Evolutionary conservation across 2,329 filamentous ascomycete genomes (phyloP).

Genomic region (Alternaria sp.): DNA sequence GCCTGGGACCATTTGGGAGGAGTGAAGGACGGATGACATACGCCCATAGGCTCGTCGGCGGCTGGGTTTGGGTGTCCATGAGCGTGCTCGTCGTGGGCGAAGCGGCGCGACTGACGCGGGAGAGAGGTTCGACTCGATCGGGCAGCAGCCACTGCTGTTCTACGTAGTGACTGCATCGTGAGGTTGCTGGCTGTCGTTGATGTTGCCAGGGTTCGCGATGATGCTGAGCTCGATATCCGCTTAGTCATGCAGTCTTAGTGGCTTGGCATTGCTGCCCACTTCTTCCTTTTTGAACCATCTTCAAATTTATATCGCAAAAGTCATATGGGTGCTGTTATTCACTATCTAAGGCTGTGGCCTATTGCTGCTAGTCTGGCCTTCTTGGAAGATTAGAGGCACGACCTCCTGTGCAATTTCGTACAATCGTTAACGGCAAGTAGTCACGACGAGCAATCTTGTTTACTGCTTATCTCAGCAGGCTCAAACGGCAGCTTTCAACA

Average conservation of each 20-base stretch:
- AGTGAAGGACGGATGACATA: conserved; percentile 51
- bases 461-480: too few relatives aligned
- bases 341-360: too few relatives aligned
- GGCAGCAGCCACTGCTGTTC: conserved; percentile 55
- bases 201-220: conserved; percentile 33
- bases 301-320: background rate
- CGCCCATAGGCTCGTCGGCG: conserved; percentile 61
- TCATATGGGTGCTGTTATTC: background rate
- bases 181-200: conserved; percentile 34
- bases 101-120: conserved; percentile 54
- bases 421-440: too few relatives aligned
- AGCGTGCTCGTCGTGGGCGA: conserved; percentile 50
- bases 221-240: conserved; percentile 38
- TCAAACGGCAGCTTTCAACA: too few relatives aligned
- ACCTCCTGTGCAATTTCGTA: too few relatives aligned
- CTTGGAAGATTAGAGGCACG: too few relatives aligned
- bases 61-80: conserved; percentile 50
- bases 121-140: conserved; percentile 49
- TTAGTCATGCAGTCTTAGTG: conserved; percentile 24
- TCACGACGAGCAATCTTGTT: too few relatives aligned
- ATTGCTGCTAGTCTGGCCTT: too few relatives aligned
- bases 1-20: background rate
- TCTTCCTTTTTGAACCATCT: background rate
- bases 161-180: conserved; percentile 58
- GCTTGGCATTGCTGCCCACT: conserved; percentile 17